A percentile compares a stretch with the other conserved stretches of the same genome.
Conservation (phyloP, 768 basidiomycete genomes). For the Mycena albidolilacea region DNA sequence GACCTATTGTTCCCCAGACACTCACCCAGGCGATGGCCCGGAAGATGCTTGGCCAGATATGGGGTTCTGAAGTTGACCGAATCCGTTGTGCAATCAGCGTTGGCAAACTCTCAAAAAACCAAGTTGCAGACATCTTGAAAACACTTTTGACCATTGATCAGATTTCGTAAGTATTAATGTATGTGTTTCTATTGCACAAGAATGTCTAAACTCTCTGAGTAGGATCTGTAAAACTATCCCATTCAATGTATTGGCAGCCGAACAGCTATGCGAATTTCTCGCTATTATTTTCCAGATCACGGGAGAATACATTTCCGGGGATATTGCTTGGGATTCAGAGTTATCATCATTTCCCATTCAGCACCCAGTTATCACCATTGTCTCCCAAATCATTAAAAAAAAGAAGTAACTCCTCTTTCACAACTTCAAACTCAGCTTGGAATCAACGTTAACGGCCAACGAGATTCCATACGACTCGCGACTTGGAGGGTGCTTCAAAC, state of each 20-base stretch:
- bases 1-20: neutral
- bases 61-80: neutral
- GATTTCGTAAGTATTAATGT: neutral
- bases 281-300: neutral
- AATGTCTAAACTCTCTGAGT: neutral
- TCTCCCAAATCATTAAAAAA: neutral
- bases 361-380: neutral
- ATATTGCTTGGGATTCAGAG: neutral
- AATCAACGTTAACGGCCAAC: too few species aligned
- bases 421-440: neutral
- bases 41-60: slow-evolving; percentile 3
- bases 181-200: neutral
- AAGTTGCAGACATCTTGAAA: neutral
- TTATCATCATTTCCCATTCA: neutral
- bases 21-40: neutral
- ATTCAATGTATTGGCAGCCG: too few species aligned
- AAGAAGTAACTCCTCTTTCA: neutral
- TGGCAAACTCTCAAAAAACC: neutral
- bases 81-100: neutral
- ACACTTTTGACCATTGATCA: neutral
- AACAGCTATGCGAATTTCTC: slow-evolving; percentile 7
- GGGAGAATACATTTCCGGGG: neutral
- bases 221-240: neutral
- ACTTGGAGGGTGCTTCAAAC: neutral
- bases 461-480: neutral